A percentile compares a stretch with the other conserved stretches of the same genome.
Evolutionary conservation across 139 green algal species (phyloP).

Genomic region (Ostreobium quekettii): DNA sequence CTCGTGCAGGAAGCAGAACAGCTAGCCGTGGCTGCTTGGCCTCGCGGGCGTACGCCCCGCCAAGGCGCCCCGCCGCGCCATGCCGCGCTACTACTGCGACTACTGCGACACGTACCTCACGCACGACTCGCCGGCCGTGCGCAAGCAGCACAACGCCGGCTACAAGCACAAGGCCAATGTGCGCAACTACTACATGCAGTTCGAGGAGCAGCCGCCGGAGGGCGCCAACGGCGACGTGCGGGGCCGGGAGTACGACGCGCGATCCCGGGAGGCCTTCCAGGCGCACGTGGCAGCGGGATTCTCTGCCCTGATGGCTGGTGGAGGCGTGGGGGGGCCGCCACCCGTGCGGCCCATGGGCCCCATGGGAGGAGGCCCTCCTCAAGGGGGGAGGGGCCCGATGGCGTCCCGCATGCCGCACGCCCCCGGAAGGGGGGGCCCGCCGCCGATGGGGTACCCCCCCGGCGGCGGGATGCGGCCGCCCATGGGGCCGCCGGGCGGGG

Average conservation of each 20-base stretch:
- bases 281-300: not conserved
- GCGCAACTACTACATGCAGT: constrained; percentile 87
- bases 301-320: not conserved
- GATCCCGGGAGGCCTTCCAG: not conserved
- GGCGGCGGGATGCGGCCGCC: not conserved
- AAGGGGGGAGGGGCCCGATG: not conserved
- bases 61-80: too few species aligned
- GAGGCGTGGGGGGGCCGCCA: too few species aligned
- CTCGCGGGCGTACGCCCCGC: too few species aligned
- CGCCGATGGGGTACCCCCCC: not conserved
- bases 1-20: too few species aligned
- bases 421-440: not conserved
- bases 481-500: not conserved
- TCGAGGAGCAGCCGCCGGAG: constrained; percentile 48
- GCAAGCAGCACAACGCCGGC: constrained; percentile 89
- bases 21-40: too few species aligned
- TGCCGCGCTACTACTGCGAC: constrained; percentile 60
- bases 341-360: not conserved
- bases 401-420: too few species aligned
- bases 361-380: not conserved
- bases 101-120: constrained; percentile 91
- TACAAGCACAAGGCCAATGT: constrained; percentile 98
- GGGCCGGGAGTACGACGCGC: not conserved
- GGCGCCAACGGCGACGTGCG: not conserved
- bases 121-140: constrained; percentile 85